A percentile compares a stretch with the other conserved stretches of the same genome.
These are phyloP conservation scores for Fusarium illudens DNA, from an alignment of 2,329 filamentous ascomycete species.

Conservation along the genomic window DNA sequence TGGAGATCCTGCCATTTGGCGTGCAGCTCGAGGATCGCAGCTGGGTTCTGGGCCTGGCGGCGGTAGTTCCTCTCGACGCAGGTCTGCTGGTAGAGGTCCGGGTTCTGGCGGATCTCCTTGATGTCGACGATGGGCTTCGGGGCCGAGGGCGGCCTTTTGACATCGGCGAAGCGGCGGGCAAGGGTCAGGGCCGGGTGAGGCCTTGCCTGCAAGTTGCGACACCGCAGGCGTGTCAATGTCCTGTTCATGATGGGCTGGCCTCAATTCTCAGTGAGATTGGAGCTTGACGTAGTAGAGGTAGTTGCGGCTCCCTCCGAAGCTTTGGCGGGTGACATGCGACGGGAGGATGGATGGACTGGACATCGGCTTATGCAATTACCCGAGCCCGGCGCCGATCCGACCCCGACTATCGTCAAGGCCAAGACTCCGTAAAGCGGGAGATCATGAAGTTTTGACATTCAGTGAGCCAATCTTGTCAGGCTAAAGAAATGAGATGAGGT, in stretches of 20 bases:
- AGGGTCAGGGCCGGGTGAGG: slow-evolving; percentile 15
- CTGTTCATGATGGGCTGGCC: slow-evolving; percentile 44
- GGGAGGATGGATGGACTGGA: too few relatives aligned
- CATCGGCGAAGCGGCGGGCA: slow-evolving; percentile 38
- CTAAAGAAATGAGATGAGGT: background rate
- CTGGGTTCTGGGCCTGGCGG: slow-evolving; percentile 61
- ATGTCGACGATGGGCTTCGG: slow-evolving; percentile 84
- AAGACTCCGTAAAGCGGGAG: slow-evolving; percentile 28
- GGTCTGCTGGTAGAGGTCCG: slow-evolving; percentile 81
- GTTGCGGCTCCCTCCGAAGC: background rate
- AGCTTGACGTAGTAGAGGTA: slow-evolving; percentile 22
- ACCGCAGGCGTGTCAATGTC: slow-evolving; percentile 40
- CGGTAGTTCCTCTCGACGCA: slow-evolving; percentile 86
- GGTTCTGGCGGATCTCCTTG: slow-evolving; percentile 88
- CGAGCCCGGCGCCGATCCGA: slow-evolving; percentile 33
- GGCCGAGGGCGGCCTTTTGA: slow-evolving; percentile 70
- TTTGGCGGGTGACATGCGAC: slow-evolving; percentile 28
- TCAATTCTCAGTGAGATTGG: slow-evolving; percentile 26
- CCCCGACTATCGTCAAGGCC: slow-evolving; percentile 6
- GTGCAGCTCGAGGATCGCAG: slow-evolving; percentile 64
- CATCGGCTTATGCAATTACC: slow-evolving; percentile 46
- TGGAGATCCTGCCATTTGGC: slow-evolving; percentile 69
- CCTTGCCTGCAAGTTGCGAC: slow-evolving; percentile 32
- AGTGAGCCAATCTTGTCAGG: background rate
- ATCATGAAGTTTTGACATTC: slow-evolving; percentile 4